Evolutionary conservation across 2,329 filamentous ascomycete genomes (phyloP).

Genomic region (Dactylellina parvicollis): DNA sequence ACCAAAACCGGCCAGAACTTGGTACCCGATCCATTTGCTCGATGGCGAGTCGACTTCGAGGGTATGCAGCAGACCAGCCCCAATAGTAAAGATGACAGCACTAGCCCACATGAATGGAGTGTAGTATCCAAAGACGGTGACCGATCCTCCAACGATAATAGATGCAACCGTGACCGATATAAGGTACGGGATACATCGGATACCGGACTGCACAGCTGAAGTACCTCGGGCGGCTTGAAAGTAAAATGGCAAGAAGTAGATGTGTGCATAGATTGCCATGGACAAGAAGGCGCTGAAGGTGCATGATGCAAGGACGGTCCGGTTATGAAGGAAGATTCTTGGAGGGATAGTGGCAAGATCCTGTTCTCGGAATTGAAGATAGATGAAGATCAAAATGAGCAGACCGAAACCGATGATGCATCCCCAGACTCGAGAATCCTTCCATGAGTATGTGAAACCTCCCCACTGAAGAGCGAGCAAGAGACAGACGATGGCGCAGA

Average conservation of each 20-base stretch:
- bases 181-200: slow-evolving; percentile 63
- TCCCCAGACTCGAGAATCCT: slow-evolving; percentile 47
- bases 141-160: slow-evolving; percentile 62
- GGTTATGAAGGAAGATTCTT: slow-evolving; percentile 61
- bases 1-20: slow-evolving; percentile 58
- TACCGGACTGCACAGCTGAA: slow-evolving; percentile 63
- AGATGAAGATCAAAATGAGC: slow-evolving; percentile 59
- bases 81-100: slow-evolving; percentile 61
- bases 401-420: slow-evolving; percentile 57
- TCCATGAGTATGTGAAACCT: slow-evolving; percentile 59
- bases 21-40: slow-evolving; percentile 60
- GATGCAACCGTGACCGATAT: slow-evolving; percentile 61
- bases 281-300: slow-evolving; percentile 60
- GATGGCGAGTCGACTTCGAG: slow-evolving; percentile 59
- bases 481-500: slow-evolving; percentile 59
- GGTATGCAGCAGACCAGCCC: slow-evolving; percentile 62
- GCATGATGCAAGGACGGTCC: slow-evolving; percentile 59
- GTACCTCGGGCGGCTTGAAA: slow-evolving; percentile 64
- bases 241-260: slow-evolving; percentile 64
- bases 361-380: slow-evolving; percentile 59
- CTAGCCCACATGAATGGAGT: slow-evolving; percentile 61
- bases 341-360: slow-evolving; percentile 62
- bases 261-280: slow-evolving; percentile 61
- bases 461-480: slow-evolving; percentile 60
- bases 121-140: slow-evolving; percentile 63